Evolutionary conservation across 2,329 filamentous ascomycete species (phyloP).

Genomic region (Hymenoscyphus occultus): DNA sequence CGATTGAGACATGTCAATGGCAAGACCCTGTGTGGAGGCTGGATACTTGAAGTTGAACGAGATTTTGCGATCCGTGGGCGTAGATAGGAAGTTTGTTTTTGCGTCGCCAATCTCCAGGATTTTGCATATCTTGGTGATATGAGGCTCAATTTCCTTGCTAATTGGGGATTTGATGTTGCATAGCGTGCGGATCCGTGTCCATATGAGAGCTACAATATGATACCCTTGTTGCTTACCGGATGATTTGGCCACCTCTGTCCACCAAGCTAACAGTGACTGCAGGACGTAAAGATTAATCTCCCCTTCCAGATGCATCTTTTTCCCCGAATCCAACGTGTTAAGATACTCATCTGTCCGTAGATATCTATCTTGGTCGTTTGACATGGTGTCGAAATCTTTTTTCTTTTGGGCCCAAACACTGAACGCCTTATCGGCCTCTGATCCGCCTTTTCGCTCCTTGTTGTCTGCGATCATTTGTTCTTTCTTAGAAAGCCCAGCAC

Average conservation of each 20-base stretch:
- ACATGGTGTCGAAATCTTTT: conserved; percentile 31
- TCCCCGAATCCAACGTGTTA: conserved; percentile 32
- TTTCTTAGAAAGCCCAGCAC: conserved; percentile 37
- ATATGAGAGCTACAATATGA: conserved; percentile 46
- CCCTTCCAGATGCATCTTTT: conserved; percentile 32
- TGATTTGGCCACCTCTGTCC: conserved; percentile 42
- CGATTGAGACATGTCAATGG: conserved; percentile 41
- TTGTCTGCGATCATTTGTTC: conserved; percentile 37
- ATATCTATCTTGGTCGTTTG: conserved; percentile 34
- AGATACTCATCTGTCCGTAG: conserved; percentile 32
- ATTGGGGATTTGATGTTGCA: conserved; percentile 38
- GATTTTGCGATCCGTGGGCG: conserved; percentile 39
- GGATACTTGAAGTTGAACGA: conserved; percentile 46
- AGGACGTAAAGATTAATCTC: conserved; percentile 46
- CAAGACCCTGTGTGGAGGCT: conserved; percentile 27
- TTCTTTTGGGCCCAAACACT: conserved; percentile 33
- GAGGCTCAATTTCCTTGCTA: conserved; percentile 42
- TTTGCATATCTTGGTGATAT: conserved; percentile 35
- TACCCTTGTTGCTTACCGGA: conserved; percentile 36
- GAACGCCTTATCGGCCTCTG: conserved; percentile 35
- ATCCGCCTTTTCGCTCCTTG: conserved; percentile 31
- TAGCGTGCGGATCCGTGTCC: conserved; percentile 42
- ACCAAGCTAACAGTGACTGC: conserved; percentile 47
- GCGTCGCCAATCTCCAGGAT: conserved; percentile 37
- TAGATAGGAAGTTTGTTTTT: conserved; percentile 24